Percentiles rank a stretch among this genome's conserved stretches.
Conservation (phyloP, 73 alveolate species). For the Paramecium biaurelia region DNA sequence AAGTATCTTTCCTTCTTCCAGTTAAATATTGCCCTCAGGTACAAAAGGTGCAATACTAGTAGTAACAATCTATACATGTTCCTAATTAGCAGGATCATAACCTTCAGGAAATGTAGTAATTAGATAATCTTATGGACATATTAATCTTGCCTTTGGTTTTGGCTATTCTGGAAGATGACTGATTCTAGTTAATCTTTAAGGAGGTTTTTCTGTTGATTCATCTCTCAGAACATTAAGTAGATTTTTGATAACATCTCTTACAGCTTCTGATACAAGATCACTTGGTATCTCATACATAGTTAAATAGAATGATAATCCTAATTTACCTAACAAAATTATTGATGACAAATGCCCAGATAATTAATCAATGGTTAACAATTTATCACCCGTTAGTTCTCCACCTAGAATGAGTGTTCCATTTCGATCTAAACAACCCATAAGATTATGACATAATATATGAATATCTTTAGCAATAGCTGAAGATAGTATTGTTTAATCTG, state of each 20-base stretch:
- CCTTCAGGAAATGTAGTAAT: conserved; percentile 27
- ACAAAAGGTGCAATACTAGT: neutral
- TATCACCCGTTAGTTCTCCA: conserved; percentile 39
- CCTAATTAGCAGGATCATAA: conserved; percentile 16
- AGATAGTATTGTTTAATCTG: conserved; percentile 31
- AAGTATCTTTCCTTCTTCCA: neutral
- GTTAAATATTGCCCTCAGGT: neutral
- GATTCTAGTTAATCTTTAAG: conserved; percentile 43
- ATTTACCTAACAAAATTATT: conserved; percentile 26
- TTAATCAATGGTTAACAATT: conserved; percentile 52
- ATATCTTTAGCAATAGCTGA: conserved; percentile 12
- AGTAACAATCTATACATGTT: conserved; percentile 10
- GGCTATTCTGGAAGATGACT: neutral
- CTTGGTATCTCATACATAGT: conserved; percentile 47
- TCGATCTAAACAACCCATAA: conserved; percentile 25
- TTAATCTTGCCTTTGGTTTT: conserved; percentile 45
- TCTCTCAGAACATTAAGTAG: neutral
- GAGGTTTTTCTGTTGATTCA: conserved; percentile 51
- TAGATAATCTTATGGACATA: conserved; percentile 56
- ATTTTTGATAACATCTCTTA: conserved; percentile 30
- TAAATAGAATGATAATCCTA: conserved; percentile 51
- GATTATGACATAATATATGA: conserved; percentile 11
- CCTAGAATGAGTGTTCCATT: conserved; percentile 49
- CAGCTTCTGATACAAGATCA: conserved; percentile 7
- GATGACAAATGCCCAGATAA: conserved; percentile 48